Evolutionary conservation across 2,329 filamentous ascomycete species (phyloP).

Genomic region (Tolypocladium capitatum): DNA sequence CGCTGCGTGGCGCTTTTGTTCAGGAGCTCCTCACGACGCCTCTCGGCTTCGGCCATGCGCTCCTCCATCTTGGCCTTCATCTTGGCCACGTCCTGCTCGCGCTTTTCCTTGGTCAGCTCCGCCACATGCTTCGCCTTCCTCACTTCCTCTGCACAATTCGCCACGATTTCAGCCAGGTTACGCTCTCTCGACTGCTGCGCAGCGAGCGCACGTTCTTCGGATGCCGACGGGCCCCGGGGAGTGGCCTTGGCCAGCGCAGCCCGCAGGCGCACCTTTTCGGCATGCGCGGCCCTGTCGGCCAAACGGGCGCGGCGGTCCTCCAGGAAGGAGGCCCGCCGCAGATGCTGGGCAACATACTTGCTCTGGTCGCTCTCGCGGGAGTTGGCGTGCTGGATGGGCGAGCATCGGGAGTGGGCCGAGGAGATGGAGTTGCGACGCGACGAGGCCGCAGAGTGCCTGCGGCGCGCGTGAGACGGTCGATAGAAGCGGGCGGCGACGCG

Average conservation of each 20-base stretch:
- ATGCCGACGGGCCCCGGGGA: slow-evolving; percentile 48
- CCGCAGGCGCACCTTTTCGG: slow-evolving; percentile 67
- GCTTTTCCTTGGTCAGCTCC: slow-evolving; percentile 67
- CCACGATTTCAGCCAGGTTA: slow-evolving; percentile 69
- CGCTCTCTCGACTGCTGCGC: slow-evolving; percentile 68
- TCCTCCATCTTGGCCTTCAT: slow-evolving; percentile 67
- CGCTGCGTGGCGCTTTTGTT: slow-evolving; percentile 39
- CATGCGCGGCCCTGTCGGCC: slow-evolving; percentile 68
- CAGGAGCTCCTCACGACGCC: slow-evolving; percentile 51
- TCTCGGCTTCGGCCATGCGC: slow-evolving; percentile 64
- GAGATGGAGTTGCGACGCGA: slow-evolving; percentile 71
- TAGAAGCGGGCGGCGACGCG: slow-evolving; percentile 71
- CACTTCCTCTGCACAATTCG: slow-evolving; percentile 71
- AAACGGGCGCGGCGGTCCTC: slow-evolving; percentile 69
- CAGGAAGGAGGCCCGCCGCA: slow-evolving; percentile 67
- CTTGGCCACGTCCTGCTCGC: slow-evolving; percentile 58
- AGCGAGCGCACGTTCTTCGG: slow-evolving; percentile 64
- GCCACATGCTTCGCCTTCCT: slow-evolving; percentile 72
- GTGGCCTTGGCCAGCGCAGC: slow-evolving; percentile 62
- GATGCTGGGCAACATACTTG: slow-evolving; percentile 65
- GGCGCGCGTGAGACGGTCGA: slow-evolving; percentile 49
- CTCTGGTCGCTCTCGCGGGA: slow-evolving; percentile 50
- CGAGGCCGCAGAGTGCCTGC: slow-evolving; percentile 63
- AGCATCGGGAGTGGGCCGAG: slow-evolving; percentile 59
- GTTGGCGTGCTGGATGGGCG: slow-evolving; percentile 38